These are phyloP conservation scores for Sugiyamaella neomexicana DNA, from an alignment of 1,139 yeast genomes.

Conservation along the genomic window DNA sequence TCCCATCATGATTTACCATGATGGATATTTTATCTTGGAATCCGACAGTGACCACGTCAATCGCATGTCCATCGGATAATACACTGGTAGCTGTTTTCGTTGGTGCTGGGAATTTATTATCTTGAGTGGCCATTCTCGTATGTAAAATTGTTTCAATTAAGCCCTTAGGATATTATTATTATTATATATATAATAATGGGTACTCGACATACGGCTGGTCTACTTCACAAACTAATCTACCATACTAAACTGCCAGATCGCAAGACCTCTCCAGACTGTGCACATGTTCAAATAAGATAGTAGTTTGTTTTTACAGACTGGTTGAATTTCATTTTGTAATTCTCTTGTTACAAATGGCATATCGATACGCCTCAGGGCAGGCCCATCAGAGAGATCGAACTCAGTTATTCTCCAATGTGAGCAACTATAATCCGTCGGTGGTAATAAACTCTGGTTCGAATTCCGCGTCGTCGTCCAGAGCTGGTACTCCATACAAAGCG, in stretches of 20 bases:
- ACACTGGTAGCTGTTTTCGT: constrained; percentile 19
- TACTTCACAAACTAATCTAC: neutral
- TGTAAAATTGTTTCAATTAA: no score
- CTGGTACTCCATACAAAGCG: constrained; percentile 51
- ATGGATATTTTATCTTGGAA: constrained; percentile 41
- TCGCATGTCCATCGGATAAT: constrained; percentile 24
- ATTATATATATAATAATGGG: no score
- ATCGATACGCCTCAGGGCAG: constrained; percentile 33
- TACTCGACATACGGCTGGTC: neutral
- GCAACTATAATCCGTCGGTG: constrained; percentile 35
- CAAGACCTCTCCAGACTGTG: neutral
- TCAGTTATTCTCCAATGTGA: constrained; percentile 40
- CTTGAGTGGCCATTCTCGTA: neutral
- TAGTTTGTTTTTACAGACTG: neutral
- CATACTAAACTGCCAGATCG: neutral
- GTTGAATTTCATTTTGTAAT: neutral
- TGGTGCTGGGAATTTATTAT: constrained; percentile 19
- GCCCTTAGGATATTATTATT: no score
- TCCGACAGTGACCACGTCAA: constrained; percentile 38
- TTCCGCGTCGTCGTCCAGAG: constrained; percentile 18
- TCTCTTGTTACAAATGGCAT: constrained; percentile 20
- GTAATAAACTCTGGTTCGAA: constrained; percentile 23
- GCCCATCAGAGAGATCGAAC: constrained; percentile 42
- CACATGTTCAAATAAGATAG: neutral
- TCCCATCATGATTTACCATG: constrained; percentile 39